Conservation (phyloP, 176 grass and related monocot genomes). For the Phyllostachys edulis region DNA sequence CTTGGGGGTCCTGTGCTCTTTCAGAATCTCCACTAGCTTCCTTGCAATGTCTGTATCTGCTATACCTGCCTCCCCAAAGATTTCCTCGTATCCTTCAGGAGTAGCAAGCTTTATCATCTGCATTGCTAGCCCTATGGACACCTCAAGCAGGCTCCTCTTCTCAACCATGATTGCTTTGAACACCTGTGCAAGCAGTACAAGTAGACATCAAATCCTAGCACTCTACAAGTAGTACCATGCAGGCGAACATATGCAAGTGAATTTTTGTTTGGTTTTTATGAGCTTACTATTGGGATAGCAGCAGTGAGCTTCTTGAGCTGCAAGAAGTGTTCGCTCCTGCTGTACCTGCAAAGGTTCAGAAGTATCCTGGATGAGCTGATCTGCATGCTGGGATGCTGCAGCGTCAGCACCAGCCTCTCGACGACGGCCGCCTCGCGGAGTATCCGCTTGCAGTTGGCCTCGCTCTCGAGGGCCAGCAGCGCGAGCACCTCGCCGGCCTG, state of each 20-base stretch:
- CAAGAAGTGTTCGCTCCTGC: not conserved
- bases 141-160: slow-evolving; percentile 27
- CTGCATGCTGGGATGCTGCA: slow-evolving; percentile 1
- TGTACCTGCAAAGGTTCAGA: slow-evolving; percentile 41
- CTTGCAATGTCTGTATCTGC: not conserved
- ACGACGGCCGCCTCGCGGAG: slow-evolving; percentile 15
- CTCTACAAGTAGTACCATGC: not conserved
- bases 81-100: not conserved
- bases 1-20: slow-evolving; percentile 23
- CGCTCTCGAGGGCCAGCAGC: slow-evolving; percentile 26
- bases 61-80: slow-evolving; percentile 14
- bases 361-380: slow-evolving; percentile 47
- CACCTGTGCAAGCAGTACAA: slow-evolving; percentile 8
- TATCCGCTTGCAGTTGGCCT: slow-evolving; percentile 18
- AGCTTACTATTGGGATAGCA: slow-evolving; percentile 21
- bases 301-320: slow-evolving; percentile 27
- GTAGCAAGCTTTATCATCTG: slow-evolving; percentile 16
- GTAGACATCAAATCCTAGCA: not conserved
- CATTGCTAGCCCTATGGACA: slow-evolving; percentile 26
- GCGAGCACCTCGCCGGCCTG: slow-evolving; percentile 20
- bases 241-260: no score
- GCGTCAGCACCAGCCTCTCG: slow-evolving; percentile 25
- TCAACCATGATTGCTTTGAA: slow-evolving; percentile 18
- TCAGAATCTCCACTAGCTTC: slow-evolving; percentile 35
- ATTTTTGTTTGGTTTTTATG: not conserved